Evolutionary conservation across 805 yeast genomes (phyloP).

Genomic region (Metahyphopichia silvanorum): DNA sequence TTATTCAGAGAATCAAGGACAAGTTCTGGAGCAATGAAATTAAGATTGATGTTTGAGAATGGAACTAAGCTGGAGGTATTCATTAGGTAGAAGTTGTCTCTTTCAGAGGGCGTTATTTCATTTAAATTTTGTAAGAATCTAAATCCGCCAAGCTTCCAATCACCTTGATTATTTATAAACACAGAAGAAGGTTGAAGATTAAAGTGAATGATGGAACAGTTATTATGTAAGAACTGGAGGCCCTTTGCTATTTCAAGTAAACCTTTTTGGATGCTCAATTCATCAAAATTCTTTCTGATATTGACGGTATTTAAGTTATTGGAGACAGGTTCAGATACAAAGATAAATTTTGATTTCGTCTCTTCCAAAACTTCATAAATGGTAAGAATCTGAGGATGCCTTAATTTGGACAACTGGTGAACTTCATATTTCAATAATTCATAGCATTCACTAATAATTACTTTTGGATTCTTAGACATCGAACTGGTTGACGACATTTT

Average conservation of each 20-base stretch:
- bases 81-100: conserved; percentile 62
- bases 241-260: conserved; percentile 74
- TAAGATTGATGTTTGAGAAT: conserved; percentile 66
- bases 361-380: conserved; percentile 89
- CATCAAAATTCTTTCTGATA: conserved; percentile 48
- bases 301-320: conserved; percentile 45
- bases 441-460: conserved; percentile 57
- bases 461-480: conserved; percentile 43
- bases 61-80: conserved; percentile 78
- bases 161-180: conserved; percentile 77
- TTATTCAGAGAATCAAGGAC: conserved; percentile 53
- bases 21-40: conserved; percentile 83
- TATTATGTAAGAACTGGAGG: conserved; percentile 75
- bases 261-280: conserved; percentile 76
- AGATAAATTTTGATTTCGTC: conserved; percentile 68
- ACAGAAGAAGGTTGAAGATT: conserved; percentile 77
- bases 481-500: conserved; percentile 28
- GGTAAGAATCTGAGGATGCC: conserved; percentile 85
- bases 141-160: conserved; percentile 90
- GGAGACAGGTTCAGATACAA: conserved; percentile 80
- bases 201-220: conserved; percentile 71
- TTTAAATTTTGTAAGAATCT: conserved; percentile 44
- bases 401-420: conserved; percentile 68
- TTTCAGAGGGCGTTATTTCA: conserved; percentile 44
- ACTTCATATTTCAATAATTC: conserved; percentile 67